These are phyloP conservation scores for Fusarium sp. DNA, from an alignment of 2,329 filamentous ascomycete species.

Conservation along the genomic window DNA sequence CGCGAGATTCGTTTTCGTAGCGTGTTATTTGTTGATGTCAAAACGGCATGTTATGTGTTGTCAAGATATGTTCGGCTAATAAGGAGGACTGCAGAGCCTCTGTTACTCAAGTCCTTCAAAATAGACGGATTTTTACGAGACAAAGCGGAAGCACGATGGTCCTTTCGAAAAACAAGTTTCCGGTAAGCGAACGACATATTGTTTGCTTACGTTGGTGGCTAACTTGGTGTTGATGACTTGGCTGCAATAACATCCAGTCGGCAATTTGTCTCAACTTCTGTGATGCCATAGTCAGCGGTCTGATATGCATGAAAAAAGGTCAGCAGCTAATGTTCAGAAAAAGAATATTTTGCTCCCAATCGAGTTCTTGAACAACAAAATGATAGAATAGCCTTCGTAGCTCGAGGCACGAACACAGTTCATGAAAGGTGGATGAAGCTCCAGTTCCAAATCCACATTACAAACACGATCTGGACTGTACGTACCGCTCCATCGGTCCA, in stretches of 20 bases:
- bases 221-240: neutral
- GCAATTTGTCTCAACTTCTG: neutral
- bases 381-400: neutral
- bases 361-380: neutral
- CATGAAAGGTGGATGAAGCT: neutral
- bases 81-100: slow-evolving; percentile 27
- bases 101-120: slow-evolving; percentile 22
- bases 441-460: neutral
- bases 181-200: slow-evolving; percentile 19
- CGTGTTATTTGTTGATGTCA: slow-evolving; percentile 13
- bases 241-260: neutral
- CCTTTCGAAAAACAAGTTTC: neutral
- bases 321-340: no score
- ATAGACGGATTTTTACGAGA: neutral
- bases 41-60: slow-evolving; percentile 21
- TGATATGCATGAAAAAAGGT: no score
- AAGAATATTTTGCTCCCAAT: no score
- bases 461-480: slow-evolving; percentile 14
- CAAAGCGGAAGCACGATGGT: neutral
- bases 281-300: neutral
- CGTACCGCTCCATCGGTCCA: slow-evolving; percentile 25
- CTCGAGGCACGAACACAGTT: no score
- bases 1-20: slow-evolving; percentile 9
- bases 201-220: neutral
- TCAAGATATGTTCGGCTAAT: slow-evolving; percentile 16